Conservation (phyloP, 257 asterid species). For the Nicotiana otophora region DNA sequence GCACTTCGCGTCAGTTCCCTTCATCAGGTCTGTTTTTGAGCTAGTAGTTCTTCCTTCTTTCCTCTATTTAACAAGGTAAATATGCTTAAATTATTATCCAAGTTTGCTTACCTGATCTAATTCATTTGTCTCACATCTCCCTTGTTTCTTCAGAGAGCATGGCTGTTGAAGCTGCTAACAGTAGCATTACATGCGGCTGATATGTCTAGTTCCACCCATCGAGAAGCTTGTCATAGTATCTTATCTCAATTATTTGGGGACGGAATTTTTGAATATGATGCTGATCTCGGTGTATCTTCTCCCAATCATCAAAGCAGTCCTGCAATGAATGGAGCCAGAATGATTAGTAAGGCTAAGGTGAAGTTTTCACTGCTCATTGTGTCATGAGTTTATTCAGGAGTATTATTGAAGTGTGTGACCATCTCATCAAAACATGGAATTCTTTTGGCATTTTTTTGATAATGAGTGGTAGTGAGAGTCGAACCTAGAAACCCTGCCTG, state of each 20-base stretch:
- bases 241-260: slow-evolving; percentile 72
- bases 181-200: slow-evolving; percentile 80
- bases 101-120: not conserved
- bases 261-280: slow-evolving; percentile 30
- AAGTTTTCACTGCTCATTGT: not conserved
- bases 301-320: slow-evolving; percentile 29
- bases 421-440: too few species aligned
- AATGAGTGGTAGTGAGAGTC: too few species aligned
- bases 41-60: not conserved
- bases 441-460: too few species aligned
- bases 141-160: slow-evolving; percentile 66
- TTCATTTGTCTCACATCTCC: not conserved
- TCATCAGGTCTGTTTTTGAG: slow-evolving; percentile 67
- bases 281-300: slow-evolving; percentile 33
- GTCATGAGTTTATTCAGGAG: not conserved
- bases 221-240: slow-evolving; percentile 71
- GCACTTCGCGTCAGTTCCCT: slow-evolving; percentile 86
- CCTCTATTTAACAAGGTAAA: not conserved
- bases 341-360: slow-evolving; percentile 70
- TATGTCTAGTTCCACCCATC: slow-evolving; percentile 53
- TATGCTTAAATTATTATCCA: not conserved
- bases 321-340: slow-evolving; percentile 36
- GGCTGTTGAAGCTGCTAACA: slow-evolving; percentile 93
- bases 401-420: too few species aligned
- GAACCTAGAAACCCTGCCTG: too few species aligned